Percentiles rank a stretch among this genome's conserved stretches.
These are phyloP conservation scores for Paraconiothyrium sp. DNA, from an alignment of 2,329 filamentous ascomycete genomes.

Conservation along the genomic window DNA sequence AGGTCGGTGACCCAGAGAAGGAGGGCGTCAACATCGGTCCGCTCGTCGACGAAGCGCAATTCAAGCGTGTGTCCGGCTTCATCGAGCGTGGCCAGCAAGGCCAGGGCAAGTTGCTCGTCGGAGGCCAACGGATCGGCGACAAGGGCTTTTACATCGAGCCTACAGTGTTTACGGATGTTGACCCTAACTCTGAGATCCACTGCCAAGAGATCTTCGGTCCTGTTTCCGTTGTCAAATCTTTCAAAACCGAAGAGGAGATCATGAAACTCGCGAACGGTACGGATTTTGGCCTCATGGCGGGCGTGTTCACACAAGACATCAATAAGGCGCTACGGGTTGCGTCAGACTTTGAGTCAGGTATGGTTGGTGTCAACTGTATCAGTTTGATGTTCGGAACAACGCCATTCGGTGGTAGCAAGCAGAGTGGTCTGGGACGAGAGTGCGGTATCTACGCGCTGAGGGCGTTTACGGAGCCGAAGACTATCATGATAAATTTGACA, in stretches of 20 bases:
- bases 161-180: constrained; percentile 46
- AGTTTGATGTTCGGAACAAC: constrained; percentile 49
- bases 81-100: constrained; percentile 45
- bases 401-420: constrained; percentile 63
- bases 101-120: constrained; percentile 44
- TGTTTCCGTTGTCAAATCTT: constrained; percentile 45
- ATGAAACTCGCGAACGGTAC: constrained; percentile 51
- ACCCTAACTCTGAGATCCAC: constrained; percentile 45
- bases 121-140: constrained; percentile 43
- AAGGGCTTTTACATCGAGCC: constrained; percentile 48
- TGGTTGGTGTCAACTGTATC: constrained; percentile 47
- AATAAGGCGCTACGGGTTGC: constrained; percentile 47
- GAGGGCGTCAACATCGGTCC: constrained; percentile 46
- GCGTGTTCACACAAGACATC: constrained; percentile 53
- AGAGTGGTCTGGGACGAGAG: constrained; percentile 61
- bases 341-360: constrained; percentile 45
- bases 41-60: constrained; percentile 45
- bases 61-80: constrained; percentile 47
- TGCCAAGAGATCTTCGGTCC: constrained; percentile 53
- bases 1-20: constrained; percentile 43
- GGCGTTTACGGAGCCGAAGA: constrained; percentile 62
- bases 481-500: constrained; percentile 57
- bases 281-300: constrained; percentile 51
- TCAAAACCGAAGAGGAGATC: constrained; percentile 53
- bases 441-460: constrained; percentile 59